Percentiles rank a stretch among this genome's conserved stretches.
These are phyloP conservation scores for Ceratocystis papillata DNA, from an alignment of 2,329 filamentous ascomycete genomes.

Conservation along the genomic window DNA sequence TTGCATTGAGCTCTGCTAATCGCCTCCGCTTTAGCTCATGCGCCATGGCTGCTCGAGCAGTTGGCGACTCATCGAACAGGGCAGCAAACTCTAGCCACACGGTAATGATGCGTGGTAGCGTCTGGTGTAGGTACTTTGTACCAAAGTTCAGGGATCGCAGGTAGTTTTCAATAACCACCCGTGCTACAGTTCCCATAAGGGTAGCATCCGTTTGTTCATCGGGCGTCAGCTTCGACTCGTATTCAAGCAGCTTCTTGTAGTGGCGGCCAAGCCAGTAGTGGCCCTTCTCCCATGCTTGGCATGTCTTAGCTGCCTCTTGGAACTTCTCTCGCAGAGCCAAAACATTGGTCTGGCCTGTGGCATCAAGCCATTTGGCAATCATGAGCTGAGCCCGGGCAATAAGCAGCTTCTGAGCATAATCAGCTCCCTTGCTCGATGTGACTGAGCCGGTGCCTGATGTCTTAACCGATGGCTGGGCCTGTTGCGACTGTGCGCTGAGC, in stretches of 20 bases:
- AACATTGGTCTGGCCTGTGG: slow-evolving; percentile 84
- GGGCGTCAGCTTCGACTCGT: slow-evolving; percentile 65
- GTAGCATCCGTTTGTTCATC: slow-evolving; percentile 68
- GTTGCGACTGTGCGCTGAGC: not conserved
- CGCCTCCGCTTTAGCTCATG: slow-evolving; percentile 45
- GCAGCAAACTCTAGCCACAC: slow-evolving; percentile 89
- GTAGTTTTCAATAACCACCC: slow-evolving; percentile 89
- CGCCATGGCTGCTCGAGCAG: slow-evolving; percentile 36
- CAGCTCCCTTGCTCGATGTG: slow-evolving; percentile 27
- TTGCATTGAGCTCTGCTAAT: slow-evolving; percentile 53
- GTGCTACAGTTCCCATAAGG: slow-evolving; percentile 70
- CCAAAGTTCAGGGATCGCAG: slow-evolving; percentile 76
- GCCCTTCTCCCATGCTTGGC: slow-evolving; percentile 78
- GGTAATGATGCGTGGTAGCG: slow-evolving; percentile 79
- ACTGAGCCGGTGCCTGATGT: slow-evolving; percentile 15
- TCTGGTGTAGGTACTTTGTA: slow-evolving; percentile 93
- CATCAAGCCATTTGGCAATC: slow-evolving; percentile 92
- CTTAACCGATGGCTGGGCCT: not conserved
- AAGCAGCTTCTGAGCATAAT: slow-evolving; percentile 47
- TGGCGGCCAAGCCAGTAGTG: slow-evolving; percentile 95
- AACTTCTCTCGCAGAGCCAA: slow-evolving; percentile 71
- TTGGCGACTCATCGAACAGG: slow-evolving; percentile 54
- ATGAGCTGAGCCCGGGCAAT: slow-evolving; percentile 74
- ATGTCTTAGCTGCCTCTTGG: slow-evolving; percentile 62
- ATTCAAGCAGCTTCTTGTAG: slow-evolving; percentile 91